These are phyloP conservation scores for Comarum palustre DNA, from an alignment of 306 rosid species.

Conservation along the genomic window DNA sequence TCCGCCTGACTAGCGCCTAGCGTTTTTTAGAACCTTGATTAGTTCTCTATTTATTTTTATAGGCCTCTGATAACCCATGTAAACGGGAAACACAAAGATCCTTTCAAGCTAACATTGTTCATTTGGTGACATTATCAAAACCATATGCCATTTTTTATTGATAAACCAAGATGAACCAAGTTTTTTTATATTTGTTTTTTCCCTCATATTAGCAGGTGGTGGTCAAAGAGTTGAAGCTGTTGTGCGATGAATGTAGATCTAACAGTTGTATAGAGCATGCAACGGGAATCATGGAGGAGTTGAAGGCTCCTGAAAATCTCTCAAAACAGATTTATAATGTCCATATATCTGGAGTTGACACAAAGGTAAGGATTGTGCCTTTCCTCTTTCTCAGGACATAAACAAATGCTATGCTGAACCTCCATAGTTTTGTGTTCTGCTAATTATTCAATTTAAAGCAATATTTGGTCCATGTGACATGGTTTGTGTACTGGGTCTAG, in stretches of 20 bases:
- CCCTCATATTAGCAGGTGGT: constrained; percentile 24
- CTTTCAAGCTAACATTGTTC: neutral
- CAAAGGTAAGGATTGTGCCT: constrained; percentile 34
- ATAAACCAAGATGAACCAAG: neutral
- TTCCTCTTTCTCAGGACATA: neutral
- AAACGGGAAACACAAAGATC: neutral
- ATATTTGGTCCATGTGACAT: neutral
- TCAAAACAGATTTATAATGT: constrained; percentile 43
- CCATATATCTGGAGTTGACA: constrained; percentile 34
- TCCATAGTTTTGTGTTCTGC: neutral
- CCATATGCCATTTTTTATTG: neutral
- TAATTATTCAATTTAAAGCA: neutral
- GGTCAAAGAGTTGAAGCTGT: constrained; percentile 45
- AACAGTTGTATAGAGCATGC: constrained; percentile 59
- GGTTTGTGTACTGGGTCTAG: constrained; percentile 1
- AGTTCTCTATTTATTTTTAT: too few species aligned
- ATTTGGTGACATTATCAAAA: neutral
- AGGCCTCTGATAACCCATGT: neutral
- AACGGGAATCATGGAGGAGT: constrained; percentile 51
- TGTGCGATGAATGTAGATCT: constrained; percentile 49
- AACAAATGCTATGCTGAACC: neutral
- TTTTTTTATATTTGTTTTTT: neutral
- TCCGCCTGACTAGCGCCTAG: too few species aligned
- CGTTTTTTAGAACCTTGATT: too few species aligned
- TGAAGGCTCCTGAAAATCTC: constrained; percentile 52